Evolutionary conservation across 1,284 basidiomycete genomes (phyloP).

Genomic region (Clitocybe nebularis): DNA sequence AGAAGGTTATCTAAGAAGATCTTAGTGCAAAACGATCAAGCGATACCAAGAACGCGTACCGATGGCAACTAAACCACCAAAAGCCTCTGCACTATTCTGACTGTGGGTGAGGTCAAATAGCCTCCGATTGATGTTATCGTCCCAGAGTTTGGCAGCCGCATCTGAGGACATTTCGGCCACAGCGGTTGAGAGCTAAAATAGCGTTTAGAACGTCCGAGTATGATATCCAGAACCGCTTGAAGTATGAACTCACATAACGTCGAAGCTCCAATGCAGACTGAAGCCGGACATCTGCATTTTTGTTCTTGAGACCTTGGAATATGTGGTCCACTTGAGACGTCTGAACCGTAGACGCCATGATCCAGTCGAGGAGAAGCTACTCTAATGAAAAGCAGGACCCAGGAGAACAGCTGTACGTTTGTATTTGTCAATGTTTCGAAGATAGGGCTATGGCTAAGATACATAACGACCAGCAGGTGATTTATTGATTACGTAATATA

Average conservation of each 20-base stretch:
- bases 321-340: constrained; percentile 59
- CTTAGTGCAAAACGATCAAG: constrained; percentile 18
- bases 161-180: constrained; percentile 77
- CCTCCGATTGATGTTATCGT: constrained; percentile 73
- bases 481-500: too few relatives aligned
- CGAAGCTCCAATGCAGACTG: constrained; percentile 65
- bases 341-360: constrained; percentile 56
- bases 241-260: constrained; percentile 52
- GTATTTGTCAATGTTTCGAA: too few relatives aligned
- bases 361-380: constrained; percentile 9
- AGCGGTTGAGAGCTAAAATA: constrained; percentile 59
- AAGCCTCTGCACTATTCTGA: constrained; percentile 67
- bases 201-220: too few relatives aligned
- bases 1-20: constrained; percentile 58
- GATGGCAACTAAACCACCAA: constrained; percentile 82
- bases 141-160: constrained; percentile 74
- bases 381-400: too few relatives aligned
- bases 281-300: constrained; percentile 56
- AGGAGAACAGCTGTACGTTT: too few relatives aligned
- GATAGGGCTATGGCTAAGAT: too few relatives aligned
- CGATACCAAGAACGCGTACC: constrained; percentile 41
- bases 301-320: constrained; percentile 62
- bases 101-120: constrained; percentile 85
- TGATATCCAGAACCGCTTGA: constrained; percentile 6
- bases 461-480: too few relatives aligned